Percentiles rank a stretch among this genome's conserved stretches.
Evolutionary conservation across 2,329 filamentous ascomycete species (phyloP).

Genomic region (Colletotrichum aenigma): DNA sequence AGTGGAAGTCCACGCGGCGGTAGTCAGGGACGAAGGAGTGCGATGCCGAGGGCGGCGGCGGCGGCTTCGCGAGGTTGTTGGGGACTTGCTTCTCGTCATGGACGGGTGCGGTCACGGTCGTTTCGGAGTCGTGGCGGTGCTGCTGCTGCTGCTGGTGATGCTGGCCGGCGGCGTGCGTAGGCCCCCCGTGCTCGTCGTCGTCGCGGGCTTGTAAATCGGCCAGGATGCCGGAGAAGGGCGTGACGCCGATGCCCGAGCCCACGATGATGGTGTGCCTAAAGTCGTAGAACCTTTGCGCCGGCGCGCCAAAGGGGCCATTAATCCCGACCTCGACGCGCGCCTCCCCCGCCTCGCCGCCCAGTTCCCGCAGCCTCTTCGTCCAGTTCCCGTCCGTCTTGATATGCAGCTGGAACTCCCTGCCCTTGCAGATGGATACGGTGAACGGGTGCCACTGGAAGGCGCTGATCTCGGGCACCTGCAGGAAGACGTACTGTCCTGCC

Average conservation of each 20-base stretch:
- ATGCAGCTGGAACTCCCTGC: constrained; percentile 56
- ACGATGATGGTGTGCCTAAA: constrained; percentile 61
- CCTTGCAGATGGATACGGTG: constrained; percentile 59
- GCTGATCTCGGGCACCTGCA: constrained; percentile 58
- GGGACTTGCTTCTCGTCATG: not conserved
- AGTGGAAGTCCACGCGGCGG: constrained; percentile 63
- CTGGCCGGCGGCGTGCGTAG: constrained; percentile 17
- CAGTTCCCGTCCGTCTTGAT: constrained; percentile 65
- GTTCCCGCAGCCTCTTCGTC: constrained; percentile 49
- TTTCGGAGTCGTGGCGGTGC: constrained; percentile 20
- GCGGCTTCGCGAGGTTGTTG: constrained; percentile 11
- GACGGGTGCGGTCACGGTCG: not conserved
- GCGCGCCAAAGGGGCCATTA: constrained; percentile 62
- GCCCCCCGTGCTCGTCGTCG: constrained; percentile 37
- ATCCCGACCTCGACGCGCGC: constrained; percentile 53
- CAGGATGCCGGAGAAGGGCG: constrained; percentile 61
- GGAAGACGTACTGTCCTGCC: constrained; percentile 62
- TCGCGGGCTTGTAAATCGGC: constrained; percentile 56
- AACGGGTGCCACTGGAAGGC: constrained; percentile 65
- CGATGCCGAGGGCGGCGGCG: constrained; percentile 15
- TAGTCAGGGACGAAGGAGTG: constrained; percentile 39
- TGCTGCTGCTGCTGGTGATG: constrained; percentile 15
- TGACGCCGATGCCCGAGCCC: constrained; percentile 62
- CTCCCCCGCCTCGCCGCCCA: constrained; percentile 39
- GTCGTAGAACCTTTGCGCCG: constrained; percentile 62